phyloP scores from a whole-genome alignment of 169 alveolate genomes.

The Eimeria necatrix region DNA sequence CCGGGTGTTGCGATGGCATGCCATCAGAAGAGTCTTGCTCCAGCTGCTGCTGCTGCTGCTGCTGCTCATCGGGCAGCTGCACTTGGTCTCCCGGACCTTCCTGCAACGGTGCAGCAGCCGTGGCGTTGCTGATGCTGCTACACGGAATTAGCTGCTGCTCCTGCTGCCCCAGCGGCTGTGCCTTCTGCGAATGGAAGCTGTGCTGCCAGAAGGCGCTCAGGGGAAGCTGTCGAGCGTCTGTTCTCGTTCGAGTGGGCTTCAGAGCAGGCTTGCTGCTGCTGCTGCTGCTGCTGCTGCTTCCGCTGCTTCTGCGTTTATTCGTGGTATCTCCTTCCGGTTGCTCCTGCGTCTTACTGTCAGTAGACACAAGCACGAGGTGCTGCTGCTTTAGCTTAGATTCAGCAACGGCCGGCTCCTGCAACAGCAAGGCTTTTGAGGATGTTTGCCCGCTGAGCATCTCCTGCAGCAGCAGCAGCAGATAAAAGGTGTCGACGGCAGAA shows the following conservation, averaged over 20 bases:
- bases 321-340: neutral
- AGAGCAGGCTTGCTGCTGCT: neutral
- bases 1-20: neutral
- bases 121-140: neutral
- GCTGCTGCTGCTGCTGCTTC: conserved; percentile 32
- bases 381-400: conserved; percentile 29
- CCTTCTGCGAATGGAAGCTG: neutral
- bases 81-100: neutral
- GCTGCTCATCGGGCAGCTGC: neutral
- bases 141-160: neutral
- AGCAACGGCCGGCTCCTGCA: neutral
- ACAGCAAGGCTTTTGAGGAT: neutral
- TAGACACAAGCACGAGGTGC: neutral
- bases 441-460: conserved; percentile 7
- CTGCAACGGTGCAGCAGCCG: neutral
- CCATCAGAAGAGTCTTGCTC: neutral
- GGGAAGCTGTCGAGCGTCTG: conserved; percentile 76
- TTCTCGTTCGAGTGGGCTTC: conserved; percentile 71
- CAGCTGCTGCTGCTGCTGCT: neutral
- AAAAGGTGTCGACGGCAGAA: neutral
- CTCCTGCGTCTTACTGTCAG: neutral
- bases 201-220: conserved; percentile 55
- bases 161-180: conserved; percentile 12
- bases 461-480: conserved; percentile 52
- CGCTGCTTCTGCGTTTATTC: neutral